Percentiles rank a stretch among this genome's conserved stretches.
These are phyloP conservation scores for Coemansia sp. DNA, from an alignment of 192 early-diverging fungal species.

Conservation along the genomic window DNA sequence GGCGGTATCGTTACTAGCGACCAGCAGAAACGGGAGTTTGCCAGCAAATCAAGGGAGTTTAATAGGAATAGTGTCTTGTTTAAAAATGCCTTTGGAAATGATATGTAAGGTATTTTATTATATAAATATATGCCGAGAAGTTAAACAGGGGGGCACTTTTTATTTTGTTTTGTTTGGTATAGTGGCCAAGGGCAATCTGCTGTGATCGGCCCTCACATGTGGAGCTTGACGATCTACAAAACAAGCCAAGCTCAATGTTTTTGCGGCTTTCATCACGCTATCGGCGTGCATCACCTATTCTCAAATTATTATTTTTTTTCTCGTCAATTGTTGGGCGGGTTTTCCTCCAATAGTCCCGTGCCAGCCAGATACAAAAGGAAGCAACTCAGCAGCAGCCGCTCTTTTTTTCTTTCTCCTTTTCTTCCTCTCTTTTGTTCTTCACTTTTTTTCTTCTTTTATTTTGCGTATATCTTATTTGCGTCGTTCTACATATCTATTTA, in stretches of 20 bases:
- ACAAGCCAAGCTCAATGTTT: constrained; percentile 14
- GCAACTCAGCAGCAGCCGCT: not conserved
- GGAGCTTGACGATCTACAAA: constrained; percentile 1
- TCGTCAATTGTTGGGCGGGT: not conserved
- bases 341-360: not conserved
- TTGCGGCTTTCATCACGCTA: not conserved
- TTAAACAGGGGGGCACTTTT: not conserved
- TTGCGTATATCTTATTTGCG: constrained; percentile 3
- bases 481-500: not conserved
- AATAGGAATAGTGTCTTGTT: constrained; percentile 30
- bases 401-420: not conserved
- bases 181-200: constrained; percentile 2
- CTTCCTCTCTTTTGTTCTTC: not conserved
- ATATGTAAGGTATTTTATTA: not conserved
- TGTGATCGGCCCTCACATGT: constrained; percentile 3
- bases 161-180: constrained; percentile 3
- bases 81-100: constrained; percentile 30
- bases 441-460: not conserved
- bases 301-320: not conserved
- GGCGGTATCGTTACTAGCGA: constrained; percentile 77
- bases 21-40: constrained; percentile 66
- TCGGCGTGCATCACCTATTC: not conserved
- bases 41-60: constrained; percentile 57
- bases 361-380: not conserved
- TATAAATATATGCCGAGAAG: not conserved